Evolutionary conservation across 2,329 filamentous ascomycete species (phyloP).

Genomic region (Ceratocystis smalleyi): DNA sequence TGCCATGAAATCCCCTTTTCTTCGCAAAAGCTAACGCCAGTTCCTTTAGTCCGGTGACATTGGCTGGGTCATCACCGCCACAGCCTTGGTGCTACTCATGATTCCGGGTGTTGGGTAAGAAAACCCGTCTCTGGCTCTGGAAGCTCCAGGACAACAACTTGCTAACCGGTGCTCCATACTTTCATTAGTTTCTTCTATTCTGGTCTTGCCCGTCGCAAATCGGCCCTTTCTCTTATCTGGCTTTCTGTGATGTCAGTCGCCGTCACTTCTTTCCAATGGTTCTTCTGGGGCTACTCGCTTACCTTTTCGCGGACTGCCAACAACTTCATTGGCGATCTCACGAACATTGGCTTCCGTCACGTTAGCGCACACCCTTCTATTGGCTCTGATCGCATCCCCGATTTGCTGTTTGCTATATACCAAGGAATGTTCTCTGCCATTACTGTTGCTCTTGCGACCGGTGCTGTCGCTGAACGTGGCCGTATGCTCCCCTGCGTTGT

Average conservation of each 20-base stretch:
- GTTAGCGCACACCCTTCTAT: conserved; percentile 64
- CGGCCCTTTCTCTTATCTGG: conserved; percentile 79
- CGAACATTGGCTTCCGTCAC: conserved; percentile 64
- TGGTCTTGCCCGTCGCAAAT: conserved; percentile 75
- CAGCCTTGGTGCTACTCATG: conserved; percentile 77
- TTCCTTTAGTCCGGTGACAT: conserved; percentile 56
- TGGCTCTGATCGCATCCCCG: conserved; percentile 56
- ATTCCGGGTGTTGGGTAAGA: conserved; percentile 69
- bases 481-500: conserved; percentile 76
- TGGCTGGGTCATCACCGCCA: conserved; percentile 67
- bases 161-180: neutral
- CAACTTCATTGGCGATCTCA: conserved; percentile 59
- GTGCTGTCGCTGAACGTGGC: conserved; percentile 73
- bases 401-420: conserved; percentile 72
- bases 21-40: neutral
- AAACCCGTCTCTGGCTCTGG: conserved; percentile 10
- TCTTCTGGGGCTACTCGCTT: conserved; percentile 80
- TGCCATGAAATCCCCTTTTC: neutral
- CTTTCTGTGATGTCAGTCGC: conserved; percentile 75
- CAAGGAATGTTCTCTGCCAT: conserved; percentile 81
- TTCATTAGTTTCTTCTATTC: conserved; percentile 63
- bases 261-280: conserved; percentile 82
- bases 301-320: conserved; percentile 66
- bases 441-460: conserved; percentile 70
- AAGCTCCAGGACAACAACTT: neutral